phyloP scores from a whole-genome alignment of 768 basidiomycete species.

The Termitomyces sp. region DNA sequence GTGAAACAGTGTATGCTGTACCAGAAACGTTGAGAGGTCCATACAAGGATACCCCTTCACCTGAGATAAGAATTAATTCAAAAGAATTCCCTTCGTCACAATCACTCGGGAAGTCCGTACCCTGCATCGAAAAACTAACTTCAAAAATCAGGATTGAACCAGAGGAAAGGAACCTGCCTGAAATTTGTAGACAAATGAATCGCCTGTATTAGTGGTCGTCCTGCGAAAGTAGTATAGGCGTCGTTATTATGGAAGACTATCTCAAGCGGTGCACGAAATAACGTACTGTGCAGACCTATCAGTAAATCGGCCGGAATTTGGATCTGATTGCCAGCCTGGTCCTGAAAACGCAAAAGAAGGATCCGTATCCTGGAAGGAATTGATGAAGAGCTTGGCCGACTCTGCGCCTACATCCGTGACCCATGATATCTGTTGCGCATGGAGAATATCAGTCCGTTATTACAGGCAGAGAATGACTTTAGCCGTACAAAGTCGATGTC shows the following conservation, averaged over 20 bases:
- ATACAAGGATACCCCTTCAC: slow-evolving; percentile 41
- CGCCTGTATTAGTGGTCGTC: slow-evolving; percentile 25
- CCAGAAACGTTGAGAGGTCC: slow-evolving; percentile 33
- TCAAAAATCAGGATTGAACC: neutral
- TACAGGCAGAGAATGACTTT: neutral
- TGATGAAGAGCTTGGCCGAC: slow-evolving; percentile 19
- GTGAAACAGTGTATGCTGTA: slow-evolving; percentile 28
- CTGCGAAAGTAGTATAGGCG: slow-evolving; percentile 14
- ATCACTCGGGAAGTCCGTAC: neutral
- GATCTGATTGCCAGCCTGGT: slow-evolving; percentile 28
- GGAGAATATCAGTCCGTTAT: neutral
- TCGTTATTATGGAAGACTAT: neutral
- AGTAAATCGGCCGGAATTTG: slow-evolving; percentile 29
- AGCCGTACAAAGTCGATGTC: slow-evolving; percentile 45
- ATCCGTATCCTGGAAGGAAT: slow-evolving; percentile 30
- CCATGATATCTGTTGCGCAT: slow-evolving; percentile 27
- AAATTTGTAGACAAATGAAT: slow-evolving; percentile 32
- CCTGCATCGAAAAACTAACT: neutral
- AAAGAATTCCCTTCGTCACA: neutral
- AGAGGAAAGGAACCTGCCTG: slow-evolving; percentile 19
- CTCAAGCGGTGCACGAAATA: neutral
- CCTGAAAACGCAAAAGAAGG: slow-evolving; percentile 30
- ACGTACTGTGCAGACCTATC: slow-evolving; percentile 39
- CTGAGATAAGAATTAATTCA: slow-evolving; percentile 14
- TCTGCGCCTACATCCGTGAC: slow-evolving; percentile 22